Evolutionary conservation across 768 basidiomycete species (phyloP).

Genomic region (Lactarius deliciosus): DNA sequence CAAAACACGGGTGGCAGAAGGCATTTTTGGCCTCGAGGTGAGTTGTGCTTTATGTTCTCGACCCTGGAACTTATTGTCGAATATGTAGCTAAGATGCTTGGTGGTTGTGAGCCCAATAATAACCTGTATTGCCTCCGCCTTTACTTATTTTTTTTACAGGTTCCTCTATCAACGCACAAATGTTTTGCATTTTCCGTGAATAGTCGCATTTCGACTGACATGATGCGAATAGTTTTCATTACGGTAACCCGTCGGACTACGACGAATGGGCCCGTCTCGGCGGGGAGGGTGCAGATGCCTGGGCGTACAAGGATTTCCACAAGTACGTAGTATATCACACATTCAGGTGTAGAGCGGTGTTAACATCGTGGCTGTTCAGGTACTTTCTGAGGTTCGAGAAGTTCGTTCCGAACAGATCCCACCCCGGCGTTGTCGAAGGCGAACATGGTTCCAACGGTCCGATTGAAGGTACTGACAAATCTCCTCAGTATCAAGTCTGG

Average conservation of each 20-base stretch:
- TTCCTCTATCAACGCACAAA: slow-evolving; percentile 62
- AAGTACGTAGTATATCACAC: slow-evolving; percentile 37
- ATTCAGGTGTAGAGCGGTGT: background rate
- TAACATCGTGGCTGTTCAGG: slow-evolving; percentile 37
- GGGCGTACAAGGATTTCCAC: slow-evolving; percentile 59
- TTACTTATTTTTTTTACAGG: slow-evolving; percentile 37
- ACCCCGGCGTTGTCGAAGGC: slow-evolving; percentile 48
- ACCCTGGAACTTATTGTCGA: slow-evolving; percentile 3
- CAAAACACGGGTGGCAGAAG: slow-evolving; percentile 45
- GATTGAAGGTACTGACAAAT: slow-evolving; percentile 38
- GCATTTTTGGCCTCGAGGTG: slow-evolving; percentile 68
- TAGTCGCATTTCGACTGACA: background rate
- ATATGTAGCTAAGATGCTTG: slow-evolving; percentile 58
- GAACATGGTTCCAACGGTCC: slow-evolving; percentile 55
- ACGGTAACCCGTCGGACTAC: slow-evolving; percentile 65
- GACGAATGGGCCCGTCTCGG: slow-evolving; percentile 60
- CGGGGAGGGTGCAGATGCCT: slow-evolving; percentile 49
- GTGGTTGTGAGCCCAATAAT: slow-evolving; percentile 57
- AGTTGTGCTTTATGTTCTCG: background rate
- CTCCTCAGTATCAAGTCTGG: background rate
- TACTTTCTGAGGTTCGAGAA: slow-evolving; percentile 71
- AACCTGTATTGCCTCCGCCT: background rate
- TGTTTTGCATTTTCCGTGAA: slow-evolving; percentile 36
- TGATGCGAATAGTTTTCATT: slow-evolving; percentile 43
- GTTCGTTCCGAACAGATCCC: slow-evolving; percentile 50